Conservation (phyloP, 306 rosid species). For the Sophora flavescens region DNA sequence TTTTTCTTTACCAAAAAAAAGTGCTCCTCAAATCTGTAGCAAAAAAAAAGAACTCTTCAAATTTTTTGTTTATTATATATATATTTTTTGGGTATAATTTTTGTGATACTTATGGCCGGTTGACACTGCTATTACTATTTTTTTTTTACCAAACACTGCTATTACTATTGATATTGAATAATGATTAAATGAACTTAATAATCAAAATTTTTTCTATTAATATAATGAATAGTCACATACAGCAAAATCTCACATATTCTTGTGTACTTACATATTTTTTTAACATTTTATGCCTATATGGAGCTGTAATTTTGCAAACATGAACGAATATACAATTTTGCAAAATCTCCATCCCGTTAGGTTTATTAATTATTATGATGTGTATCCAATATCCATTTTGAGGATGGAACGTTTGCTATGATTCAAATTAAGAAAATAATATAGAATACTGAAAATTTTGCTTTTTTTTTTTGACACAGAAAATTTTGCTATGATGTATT, state of each 20-base stretch:
- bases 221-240: too few species aligned
- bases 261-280: too few species aligned
- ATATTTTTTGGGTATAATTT: background rate
- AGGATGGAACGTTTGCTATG: background rate
- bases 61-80: too few species aligned
- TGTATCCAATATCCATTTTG: background rate
- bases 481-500: background rate
- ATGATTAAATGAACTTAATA: conserved; percentile 10
- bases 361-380: too few species aligned
- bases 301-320: background rate
- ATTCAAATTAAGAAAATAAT: background rate
- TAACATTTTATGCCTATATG: too few species aligned
- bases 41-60: too few species aligned
- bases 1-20: too few species aligned
- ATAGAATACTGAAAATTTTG: background rate
- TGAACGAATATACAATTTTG: too few species aligned
- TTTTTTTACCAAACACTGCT: background rate
- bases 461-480: too few species aligned
- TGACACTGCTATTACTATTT: conserved; percentile 16
- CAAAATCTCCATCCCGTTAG: too few species aligned
- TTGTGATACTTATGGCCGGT: background rate
- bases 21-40: too few species aligned
- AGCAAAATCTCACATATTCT: too few species aligned
- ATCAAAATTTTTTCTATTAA: background rate
- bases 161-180: conserved; percentile 40